phyloP scores from a whole-genome alignment of 2,329 filamentous ascomycete species.

The Aspergillus pseudoglaucus region DNA sequence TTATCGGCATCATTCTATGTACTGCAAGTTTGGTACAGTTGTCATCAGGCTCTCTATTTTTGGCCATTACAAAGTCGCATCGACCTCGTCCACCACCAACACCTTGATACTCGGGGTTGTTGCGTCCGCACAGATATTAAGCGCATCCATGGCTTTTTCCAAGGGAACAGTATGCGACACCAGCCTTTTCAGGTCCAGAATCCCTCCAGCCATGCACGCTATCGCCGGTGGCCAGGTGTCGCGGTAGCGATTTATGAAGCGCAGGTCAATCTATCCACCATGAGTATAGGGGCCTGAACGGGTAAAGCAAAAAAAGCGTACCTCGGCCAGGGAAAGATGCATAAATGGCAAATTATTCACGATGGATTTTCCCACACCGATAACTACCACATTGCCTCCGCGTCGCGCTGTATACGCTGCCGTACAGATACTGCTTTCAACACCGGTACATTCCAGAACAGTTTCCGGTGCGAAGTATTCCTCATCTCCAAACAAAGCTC shows the following conservation, averaged over 20 bases:
- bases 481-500: slow-evolving; percentile 47
- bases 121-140: slow-evolving; percentile 48
- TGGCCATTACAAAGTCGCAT: slow-evolving; percentile 7
- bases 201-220: slow-evolving; percentile 51
- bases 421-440: slow-evolving; percentile 57
- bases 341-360: slow-evolving; percentile 64
- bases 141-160: slow-evolving; percentile 54
- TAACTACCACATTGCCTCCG: slow-evolving; percentile 57
- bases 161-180: slow-evolving; percentile 59
- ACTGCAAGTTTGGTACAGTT: too few species aligned
- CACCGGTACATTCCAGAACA: slow-evolving; percentile 60
- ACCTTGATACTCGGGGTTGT: slow-evolving; percentile 54
- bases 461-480: slow-evolving; percentile 54
- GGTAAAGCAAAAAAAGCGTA: slow-evolving; percentile 4
- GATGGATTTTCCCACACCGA: slow-evolving; percentile 55
- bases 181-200: slow-evolving; percentile 56
- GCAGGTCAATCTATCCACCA: slow-evolving; percentile 53
- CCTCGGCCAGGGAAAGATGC: slow-evolving; percentile 56
- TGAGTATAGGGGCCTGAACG: neutral
- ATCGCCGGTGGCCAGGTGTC: slow-evolving; percentile 66
- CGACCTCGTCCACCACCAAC: slow-evolving; percentile 50
- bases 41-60: neutral
- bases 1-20: neutral
- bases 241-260: slow-evolving; percentile 64
- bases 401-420: slow-evolving; percentile 52